Evolutionary conservation across 805 yeast species (phyloP).

Genomic region (Nakazawaea holstii): DNA sequence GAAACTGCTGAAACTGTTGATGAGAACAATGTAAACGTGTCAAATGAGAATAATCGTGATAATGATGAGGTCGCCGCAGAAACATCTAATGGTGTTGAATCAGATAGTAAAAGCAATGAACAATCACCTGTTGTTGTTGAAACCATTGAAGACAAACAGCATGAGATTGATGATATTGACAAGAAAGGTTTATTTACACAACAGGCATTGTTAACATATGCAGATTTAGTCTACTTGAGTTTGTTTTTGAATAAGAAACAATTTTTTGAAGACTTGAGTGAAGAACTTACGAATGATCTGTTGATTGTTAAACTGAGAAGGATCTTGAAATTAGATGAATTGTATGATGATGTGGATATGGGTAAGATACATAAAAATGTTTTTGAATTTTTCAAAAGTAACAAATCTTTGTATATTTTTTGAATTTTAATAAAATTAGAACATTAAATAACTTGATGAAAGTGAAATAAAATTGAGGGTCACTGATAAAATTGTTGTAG

Average conservation of each 20-base stretch:
- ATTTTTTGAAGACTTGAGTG: background rate
- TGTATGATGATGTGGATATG: background rate
- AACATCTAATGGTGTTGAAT: no score
- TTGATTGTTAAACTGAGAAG: background rate
- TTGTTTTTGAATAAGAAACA: background rate
- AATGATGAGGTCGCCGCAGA: no score
- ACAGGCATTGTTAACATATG: slow-evolving; percentile 2
- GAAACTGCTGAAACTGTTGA: no score
- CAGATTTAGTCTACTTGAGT: slow-evolving; percentile 1
- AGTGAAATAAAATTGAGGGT: no score
- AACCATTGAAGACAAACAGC: background rate
- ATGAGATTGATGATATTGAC: background rate
- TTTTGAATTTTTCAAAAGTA: slow-evolving; percentile 7
- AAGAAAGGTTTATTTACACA: background rate
- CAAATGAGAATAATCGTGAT: no score
- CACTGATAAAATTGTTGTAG: no score
- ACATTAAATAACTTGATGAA: no score
- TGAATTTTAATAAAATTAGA: background rate
- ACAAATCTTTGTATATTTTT: slow-evolving; percentile 6
- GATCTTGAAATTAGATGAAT: background rate
- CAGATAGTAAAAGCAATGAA: no score
- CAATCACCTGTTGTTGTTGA: no score
- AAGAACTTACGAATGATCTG: background rate
- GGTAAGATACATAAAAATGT: slow-evolving; percentile 1
- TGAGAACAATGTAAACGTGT: no score